Conservation (phyloP, 1,284 basidiomycete genomes). For the Sporisorium scitamineum region DNA sequence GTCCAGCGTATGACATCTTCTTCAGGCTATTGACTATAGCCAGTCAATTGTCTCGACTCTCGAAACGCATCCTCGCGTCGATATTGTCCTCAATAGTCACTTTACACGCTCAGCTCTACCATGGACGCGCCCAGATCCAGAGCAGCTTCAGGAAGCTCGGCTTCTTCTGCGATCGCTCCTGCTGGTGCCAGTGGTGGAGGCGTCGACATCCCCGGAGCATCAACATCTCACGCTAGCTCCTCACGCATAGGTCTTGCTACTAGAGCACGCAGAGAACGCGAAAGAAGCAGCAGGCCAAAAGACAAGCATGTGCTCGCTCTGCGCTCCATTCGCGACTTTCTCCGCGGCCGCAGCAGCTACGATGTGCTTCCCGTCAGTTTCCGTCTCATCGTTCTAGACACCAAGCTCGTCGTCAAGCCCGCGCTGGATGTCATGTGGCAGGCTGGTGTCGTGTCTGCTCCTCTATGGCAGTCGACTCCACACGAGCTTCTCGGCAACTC, state of each 20-base stretch:
- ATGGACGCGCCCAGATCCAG: conserved; percentile 41
- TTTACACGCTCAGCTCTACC: neutral
- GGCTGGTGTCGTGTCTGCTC: conserved; percentile 88
- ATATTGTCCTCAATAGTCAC: neutral
- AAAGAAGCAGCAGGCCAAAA: conserved; percentile 39
- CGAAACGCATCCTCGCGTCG: neutral
- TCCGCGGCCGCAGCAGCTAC: conserved; percentile 87
- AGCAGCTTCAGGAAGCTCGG: conserved; percentile 33
- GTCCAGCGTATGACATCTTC: neutral
- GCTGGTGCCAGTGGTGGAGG: neutral
- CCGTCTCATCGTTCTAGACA: conserved; percentile 92
- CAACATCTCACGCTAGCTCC: conserved; percentile 23
- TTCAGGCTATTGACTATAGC: neutral
- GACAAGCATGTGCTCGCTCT: conserved; percentile 73
- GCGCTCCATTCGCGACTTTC: conserved; percentile 81
- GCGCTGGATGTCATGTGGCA: conserved; percentile 69
- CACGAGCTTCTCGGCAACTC: conserved; percentile 27
- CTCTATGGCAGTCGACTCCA: conserved; percentile 77
- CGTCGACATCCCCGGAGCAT: conserved; percentile 38
- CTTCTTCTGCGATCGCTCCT: neutral
- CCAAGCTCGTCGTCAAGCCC: conserved; percentile 65
- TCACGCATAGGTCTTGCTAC: conserved; percentile 11
- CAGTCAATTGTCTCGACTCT: neutral
- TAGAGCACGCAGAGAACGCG: conserved; percentile 35
- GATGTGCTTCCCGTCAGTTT: conserved; percentile 97